Conservation (phyloP, 2,329 filamentous ascomycete genomes). For the Gnomoniopsis sp. region DNA sequence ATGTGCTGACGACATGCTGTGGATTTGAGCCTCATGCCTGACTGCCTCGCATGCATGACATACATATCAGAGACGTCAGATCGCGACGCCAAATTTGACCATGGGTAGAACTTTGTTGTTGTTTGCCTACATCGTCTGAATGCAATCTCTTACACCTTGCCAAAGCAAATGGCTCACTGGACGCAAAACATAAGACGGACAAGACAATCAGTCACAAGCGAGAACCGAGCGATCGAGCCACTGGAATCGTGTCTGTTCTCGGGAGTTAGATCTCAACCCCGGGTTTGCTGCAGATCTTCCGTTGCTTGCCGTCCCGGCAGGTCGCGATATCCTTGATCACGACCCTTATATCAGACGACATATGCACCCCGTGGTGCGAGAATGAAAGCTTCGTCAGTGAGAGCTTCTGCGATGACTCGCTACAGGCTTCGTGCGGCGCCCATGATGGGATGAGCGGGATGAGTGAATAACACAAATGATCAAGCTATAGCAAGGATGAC, state of each 20-base stretch:
- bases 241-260: slow-evolving; percentile 4
- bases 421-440: background rate
- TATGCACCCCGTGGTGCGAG: background rate
- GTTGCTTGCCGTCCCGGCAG: slow-evolving; percentile 1
- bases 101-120: background rate
- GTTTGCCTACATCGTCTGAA: background rate
- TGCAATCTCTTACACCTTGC: background rate
- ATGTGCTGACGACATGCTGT: slow-evolving; percentile 25
- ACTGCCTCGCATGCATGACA: slow-evolving; percentile 29
- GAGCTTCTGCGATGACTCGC: slow-evolving; percentile 2
- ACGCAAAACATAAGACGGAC: too few species aligned
- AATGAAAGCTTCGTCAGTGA: background rate
- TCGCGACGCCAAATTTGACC: background rate
- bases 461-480: background rate
- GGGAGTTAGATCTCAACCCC: background rate
- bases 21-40: slow-evolving; percentile 30
- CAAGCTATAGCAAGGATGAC: background rate
- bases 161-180: background rate
- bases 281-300: slow-evolving; percentile 9
- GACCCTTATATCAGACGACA: slow-evolving; percentile 2
- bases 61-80: slow-evolving; percentile 17
- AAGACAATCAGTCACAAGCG: too few species aligned
- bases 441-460: background rate
- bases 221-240: background rate
- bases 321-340: slow-evolving; percentile 1